phyloP scores from a whole-genome alignment of 805 yeast species.

The Middelhovenomyces tepae region DNA sequence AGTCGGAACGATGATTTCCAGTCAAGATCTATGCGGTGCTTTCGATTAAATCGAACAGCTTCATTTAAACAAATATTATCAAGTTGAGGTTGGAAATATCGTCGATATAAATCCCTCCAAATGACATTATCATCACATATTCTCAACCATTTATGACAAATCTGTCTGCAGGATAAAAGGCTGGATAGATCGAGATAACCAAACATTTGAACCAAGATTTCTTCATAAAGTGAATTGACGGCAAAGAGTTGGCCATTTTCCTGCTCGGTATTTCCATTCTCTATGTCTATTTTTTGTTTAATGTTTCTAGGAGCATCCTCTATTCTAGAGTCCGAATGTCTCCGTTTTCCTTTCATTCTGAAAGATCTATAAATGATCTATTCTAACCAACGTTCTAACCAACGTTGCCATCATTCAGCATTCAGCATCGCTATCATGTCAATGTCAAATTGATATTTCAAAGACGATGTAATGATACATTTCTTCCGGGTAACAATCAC shows the following conservation, averaged over 20 bases:
- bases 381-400: too few species aligned
- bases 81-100: slow-evolving; percentile 1
- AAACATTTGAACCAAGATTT: slow-evolving; percentile 7
- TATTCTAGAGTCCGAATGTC: too few species aligned
- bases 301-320: background rate
- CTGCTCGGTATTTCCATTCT: background rate
- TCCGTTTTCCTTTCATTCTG: too few species aligned
- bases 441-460: too few species aligned
- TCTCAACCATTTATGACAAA: slow-evolving; percentile 7
- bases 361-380: too few species aligned
- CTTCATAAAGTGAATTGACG: slow-evolving; percentile 3
- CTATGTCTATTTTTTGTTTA: background rate
- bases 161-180: slow-evolving; percentile 3
- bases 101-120: slow-evolving; percentile 1
- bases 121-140: slow-evolving; percentile 7
- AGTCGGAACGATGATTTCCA: slow-evolving; percentile 9
- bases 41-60: background rate
- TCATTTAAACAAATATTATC: background rate
- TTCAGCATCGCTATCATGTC: too few species aligned
- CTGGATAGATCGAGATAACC: slow-evolving; percentile 5
- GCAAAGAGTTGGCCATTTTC: background rate
- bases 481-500: background rate
- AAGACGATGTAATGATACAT: background rate
- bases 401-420: too few species aligned
- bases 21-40: background rate